Percentiles rank a stretch among this genome's conserved stretches.
phyloP scores from a whole-genome alignment of 352 stramenopile genomes.

The Pythium utonaiense region DNA sequence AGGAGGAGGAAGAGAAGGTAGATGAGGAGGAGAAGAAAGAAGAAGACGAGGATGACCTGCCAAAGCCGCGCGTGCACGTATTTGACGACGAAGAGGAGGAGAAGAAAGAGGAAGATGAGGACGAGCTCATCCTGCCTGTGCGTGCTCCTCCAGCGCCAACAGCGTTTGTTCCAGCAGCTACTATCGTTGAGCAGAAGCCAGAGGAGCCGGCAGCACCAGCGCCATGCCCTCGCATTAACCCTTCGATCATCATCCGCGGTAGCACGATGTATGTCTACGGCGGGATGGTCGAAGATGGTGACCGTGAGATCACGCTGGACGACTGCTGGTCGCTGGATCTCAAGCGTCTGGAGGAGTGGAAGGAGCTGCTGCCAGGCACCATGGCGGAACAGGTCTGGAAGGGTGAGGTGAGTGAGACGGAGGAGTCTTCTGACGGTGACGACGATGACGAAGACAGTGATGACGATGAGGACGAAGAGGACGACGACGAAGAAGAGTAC shows the following conservation, averaged over 20 bases:
- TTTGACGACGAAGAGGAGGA: conserved; percentile 20
- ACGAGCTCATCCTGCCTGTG: conserved; percentile 5
- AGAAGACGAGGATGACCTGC: conserved; percentile 2
- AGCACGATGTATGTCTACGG: conserved; percentile 93
- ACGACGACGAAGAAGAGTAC: conserved; percentile 35
- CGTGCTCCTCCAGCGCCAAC: neutral
- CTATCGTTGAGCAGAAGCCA: conserved; percentile 15
- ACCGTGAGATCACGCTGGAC: conserved; percentile 95
- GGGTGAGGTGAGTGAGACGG: conserved; percentile 78
- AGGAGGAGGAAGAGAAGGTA: conserved; percentile 76
- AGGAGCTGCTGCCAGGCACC: conserved; percentile 87
- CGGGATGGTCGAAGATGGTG: conserved; percentile 91
- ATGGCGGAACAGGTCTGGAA: conserved; percentile 94
- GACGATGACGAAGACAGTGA: conserved; percentile 71
- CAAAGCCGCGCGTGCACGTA: conserved; percentile 3
- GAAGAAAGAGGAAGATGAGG: conserved; percentile 28
- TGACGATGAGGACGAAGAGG: conserved; percentile 44
- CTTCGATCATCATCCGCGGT: conserved; percentile 79
- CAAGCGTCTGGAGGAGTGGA: conserved; percentile 92
- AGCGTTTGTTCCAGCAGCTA: conserved; percentile 1
- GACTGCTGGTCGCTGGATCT: conserved; percentile 95
- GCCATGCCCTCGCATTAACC: conserved; percentile 85
- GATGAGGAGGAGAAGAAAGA: conserved; percentile 33
- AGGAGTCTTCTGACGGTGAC: conserved; percentile 80
- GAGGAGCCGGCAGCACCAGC: conserved; percentile 26